Evolutionary conservation across 2,329 filamentous ascomycete genomes (phyloP), one percentile per base, ranked within the genome.

Genomic region (Aspergillus felis): DNA sequence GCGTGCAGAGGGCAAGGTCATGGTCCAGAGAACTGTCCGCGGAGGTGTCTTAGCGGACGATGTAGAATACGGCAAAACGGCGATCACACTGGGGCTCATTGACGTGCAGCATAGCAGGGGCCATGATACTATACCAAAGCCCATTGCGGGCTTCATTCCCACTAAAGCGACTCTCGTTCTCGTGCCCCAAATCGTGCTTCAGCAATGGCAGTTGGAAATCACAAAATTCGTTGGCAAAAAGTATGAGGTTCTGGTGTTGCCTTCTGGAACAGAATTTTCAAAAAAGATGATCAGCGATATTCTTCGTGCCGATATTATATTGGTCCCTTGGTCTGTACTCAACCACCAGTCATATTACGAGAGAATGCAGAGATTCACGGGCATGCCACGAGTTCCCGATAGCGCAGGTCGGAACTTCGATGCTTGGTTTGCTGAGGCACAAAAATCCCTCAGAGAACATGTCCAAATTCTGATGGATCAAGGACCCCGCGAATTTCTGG

Each of bases 41-140:
- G 86, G 87, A 12, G 87, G 86, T 4, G 77, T 89, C 20, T 75
- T 88, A 35, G 85, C 85, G 2, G 85, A 88, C 64, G 78, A 84
- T 48, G 84, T 87, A 35, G 86, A 84, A 0, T 89, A 86, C 65
- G 87, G 87, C 0, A 89, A 90, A 64, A 89, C 87, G 0, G 81
- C 85, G 1, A 81, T 82, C 0, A 81, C 80, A 2, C 75, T 89
- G 12, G 84, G 78, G 0, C 69, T 88, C 8, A 79, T 87, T 29
- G 76, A 83, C 38, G 69, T 73, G 3, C 76, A 81, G 48, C 76
- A 77, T 29, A 58, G 71, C 9, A 58, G 57, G 10, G 65, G 71
- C 48, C 44, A 54, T 41, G 10, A 57, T 50, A 46, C 58, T 10
- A 22, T 59, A 8, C 46, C 50, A 22, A 50, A 52, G 4, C 51